A percentile compares a stretch with the other conserved stretches of the same genome.
Conservation (phyloP, 176 grass and related monocot species). For the Cymbopogon citratus region DNA sequence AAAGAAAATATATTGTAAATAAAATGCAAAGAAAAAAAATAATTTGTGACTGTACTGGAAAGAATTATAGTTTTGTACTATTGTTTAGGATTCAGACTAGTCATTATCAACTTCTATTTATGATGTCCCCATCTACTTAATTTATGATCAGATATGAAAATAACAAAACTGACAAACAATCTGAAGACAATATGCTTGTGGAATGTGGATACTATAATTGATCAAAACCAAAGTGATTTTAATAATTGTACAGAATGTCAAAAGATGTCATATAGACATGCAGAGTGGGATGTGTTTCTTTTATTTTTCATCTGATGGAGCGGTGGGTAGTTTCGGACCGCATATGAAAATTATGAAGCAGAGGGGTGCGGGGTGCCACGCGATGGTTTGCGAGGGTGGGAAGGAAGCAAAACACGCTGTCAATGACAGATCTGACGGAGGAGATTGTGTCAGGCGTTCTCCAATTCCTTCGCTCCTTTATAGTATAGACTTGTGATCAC, state of each 20-base stretch:
- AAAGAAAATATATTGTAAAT: neutral
- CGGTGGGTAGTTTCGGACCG: too few relatives aligned
- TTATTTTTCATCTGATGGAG: too few relatives aligned
- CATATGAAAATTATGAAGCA: too few relatives aligned
- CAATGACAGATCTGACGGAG: too few relatives aligned
- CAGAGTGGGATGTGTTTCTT: too few relatives aligned
- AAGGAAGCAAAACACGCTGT: too few relatives aligned
- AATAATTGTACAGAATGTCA: neutral
- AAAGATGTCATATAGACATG: neutral
- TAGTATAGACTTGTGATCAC: neutral
- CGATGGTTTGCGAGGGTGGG: too few relatives aligned
- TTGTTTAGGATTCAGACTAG: slow-evolving; percentile 3
- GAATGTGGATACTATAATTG: neutral
- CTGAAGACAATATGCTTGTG: neutral
- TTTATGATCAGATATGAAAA: neutral
- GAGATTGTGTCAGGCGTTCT: too few relatives aligned
- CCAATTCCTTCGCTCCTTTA: too few relatives aligned
- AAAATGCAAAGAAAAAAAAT: neutral
- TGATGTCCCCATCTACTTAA: neutral
- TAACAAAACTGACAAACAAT: neutral
- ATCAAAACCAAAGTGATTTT: neutral
- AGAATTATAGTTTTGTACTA: neutral
- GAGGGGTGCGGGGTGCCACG: too few relatives aligned
- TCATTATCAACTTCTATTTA: neutral
- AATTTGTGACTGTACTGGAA: neutral